Percentiles rank a stretch among this genome's conserved stretches.
phyloP scores from a whole-genome alignment of 2,329 filamentous ascomycete genomes.

The Capronia epimyces region DNA sequence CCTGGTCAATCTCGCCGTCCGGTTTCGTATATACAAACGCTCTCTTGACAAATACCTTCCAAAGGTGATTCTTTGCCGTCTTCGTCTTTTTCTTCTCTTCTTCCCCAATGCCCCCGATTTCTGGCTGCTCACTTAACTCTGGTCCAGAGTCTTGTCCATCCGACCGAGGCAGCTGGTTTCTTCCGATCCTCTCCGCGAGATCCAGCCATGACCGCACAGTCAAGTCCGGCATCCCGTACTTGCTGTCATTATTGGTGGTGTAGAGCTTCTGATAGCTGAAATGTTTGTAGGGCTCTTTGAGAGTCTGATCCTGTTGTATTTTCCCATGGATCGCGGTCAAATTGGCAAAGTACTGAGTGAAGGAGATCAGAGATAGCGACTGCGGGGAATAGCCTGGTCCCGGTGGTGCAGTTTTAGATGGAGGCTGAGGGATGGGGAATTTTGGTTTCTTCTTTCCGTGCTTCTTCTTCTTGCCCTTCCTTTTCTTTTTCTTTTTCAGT shows the following conservation, averaged over 20 bases:
- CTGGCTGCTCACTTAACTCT: neutral
- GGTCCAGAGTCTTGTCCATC: neutral
- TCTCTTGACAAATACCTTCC: conserved; percentile 27
- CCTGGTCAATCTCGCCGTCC: conserved; percentile 29
- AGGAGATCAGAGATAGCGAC: conserved; percentile 69
- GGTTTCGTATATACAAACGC: conserved; percentile 28
- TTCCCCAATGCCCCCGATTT: conserved; percentile 1
- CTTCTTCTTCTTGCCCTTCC: conserved; percentile 44
- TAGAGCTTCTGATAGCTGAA: conserved; percentile 82
- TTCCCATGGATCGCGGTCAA: conserved; percentile 84
- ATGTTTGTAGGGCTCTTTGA: conserved; percentile 47
- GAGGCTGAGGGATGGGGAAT: conserved; percentile 63
- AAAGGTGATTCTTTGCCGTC: conserved; percentile 27
- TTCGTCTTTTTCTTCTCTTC: conserved; percentile 33
- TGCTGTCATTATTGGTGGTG: conserved; percentile 68
- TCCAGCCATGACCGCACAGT: conserved; percentile 77
- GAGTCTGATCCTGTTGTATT: conserved; percentile 35
- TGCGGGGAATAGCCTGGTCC: conserved; percentile 90
- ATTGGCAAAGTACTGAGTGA: conserved; percentile 90
- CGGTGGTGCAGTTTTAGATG: conserved; percentile 65
- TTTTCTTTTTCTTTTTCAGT: conserved; percentile 43
- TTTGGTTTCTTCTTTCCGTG: conserved; percentile 56
- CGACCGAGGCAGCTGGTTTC: conserved; percentile 4
- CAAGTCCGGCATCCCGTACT: conserved; percentile 72
- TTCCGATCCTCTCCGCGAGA: conserved; percentile 59